These are phyloP conservation scores for Apiospora hydei DNA, from an alignment of 2,329 filamentous ascomycete species.

Conservation along the genomic window DNA sequence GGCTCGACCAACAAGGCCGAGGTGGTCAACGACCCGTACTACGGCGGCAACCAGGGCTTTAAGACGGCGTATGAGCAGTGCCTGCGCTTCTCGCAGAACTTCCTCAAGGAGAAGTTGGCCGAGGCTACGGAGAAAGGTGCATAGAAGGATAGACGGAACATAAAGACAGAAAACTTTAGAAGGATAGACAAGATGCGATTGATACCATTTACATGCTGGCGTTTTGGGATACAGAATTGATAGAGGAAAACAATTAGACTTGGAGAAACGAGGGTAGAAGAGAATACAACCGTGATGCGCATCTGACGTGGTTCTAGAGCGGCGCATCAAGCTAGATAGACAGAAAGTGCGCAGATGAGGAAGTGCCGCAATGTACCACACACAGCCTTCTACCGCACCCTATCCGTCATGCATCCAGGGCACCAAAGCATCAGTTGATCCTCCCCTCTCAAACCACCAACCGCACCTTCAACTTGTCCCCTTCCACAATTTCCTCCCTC, in stretches of 20 bases:
- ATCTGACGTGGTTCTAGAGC: not conserved
- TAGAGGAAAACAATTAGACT: not conserved
- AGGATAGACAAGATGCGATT: not conserved
- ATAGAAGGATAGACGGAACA: not conserved
- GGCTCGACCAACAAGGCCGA: constrained; percentile 63
- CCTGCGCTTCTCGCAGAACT: constrained; percentile 76
- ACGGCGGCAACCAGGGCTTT: constrained; percentile 84
- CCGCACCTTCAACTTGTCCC: constrained; percentile 39
- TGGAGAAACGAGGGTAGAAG: not conserved
- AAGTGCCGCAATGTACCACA: no score
- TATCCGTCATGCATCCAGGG: not conserved
- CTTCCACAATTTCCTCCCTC: constrained; percentile 40
- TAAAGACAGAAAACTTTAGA: not conserved
- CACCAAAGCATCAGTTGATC: no score
- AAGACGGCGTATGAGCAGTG: constrained; percentile 87
- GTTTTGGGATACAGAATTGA: not conserved
- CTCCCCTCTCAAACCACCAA: constrained; percentile 33
- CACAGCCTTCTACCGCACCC: no score
- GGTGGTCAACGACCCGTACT: constrained; percentile 89
- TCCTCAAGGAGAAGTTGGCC: constrained; percentile 61
- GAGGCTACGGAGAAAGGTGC: not conserved
- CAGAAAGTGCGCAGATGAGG: not conserved
- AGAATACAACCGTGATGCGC: not conserved
- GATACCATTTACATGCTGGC: not conserved
- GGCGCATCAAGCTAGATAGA: not conserved